Evolutionary conservation across 1,284 basidiomycete genomes (phyloP).

Genomic region (Cystobasidiaceae sp.): DNA sequence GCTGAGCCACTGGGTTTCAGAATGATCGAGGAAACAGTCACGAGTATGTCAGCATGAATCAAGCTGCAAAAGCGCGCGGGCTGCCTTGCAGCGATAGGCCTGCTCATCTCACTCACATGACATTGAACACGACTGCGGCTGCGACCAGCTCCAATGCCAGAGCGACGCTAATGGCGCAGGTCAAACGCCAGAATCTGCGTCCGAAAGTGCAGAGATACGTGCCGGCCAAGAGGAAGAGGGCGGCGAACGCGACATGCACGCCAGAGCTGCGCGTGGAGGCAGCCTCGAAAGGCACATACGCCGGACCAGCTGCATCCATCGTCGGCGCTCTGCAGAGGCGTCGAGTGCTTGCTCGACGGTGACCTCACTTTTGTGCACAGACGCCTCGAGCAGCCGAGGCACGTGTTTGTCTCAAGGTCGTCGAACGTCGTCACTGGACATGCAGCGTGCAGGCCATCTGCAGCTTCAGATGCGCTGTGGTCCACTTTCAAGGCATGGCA

Average conservation of each 20-base stretch:
- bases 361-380: too few relatives aligned
- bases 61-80: neutral
- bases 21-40: neutral
- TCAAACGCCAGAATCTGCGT: constrained; percentile 5
- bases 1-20: neutral
- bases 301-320: neutral
- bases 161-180: constrained; percentile 12
- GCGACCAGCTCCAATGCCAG: constrained; percentile 21
- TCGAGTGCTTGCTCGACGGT: too few relatives aligned
- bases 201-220: neutral
- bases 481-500: too few relatives aligned
- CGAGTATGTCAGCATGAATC: neutral
- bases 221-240: constrained; percentile 2
- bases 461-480: too few relatives aligned
- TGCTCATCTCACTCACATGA: constrained; percentile 15
- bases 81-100: neutral
- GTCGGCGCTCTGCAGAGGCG: neutral
- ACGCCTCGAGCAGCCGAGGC: too few relatives aligned
- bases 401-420: too few relatives aligned
- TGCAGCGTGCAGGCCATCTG: too few relatives aligned
- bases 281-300: neutral
- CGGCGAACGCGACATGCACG: constrained; percentile 7
- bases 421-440: too few relatives aligned
- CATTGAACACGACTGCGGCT: constrained; percentile 2
- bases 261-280: neutral